These are phyloP conservation scores for Penstemon eatonii DNA, from an alignment of 257 asterid species.

Conservation along the genomic window DNA sequence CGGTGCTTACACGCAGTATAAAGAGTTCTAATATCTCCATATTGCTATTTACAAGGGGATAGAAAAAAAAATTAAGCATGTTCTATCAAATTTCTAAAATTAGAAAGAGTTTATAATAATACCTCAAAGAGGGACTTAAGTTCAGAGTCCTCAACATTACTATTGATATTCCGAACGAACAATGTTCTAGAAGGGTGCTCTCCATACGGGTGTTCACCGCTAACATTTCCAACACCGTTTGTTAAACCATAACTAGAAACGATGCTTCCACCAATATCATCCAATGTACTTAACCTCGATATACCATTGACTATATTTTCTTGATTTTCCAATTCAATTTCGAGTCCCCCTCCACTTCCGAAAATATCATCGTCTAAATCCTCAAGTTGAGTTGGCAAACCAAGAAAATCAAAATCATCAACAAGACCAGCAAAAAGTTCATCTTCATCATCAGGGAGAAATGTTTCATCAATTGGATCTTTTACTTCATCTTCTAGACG, in stretches of 20 bases:
- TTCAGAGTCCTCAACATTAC: conserved; percentile 94
- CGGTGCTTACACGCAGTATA: conserved; percentile 97
- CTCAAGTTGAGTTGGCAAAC: conserved; percentile 86
- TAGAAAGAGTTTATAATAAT: neutral
- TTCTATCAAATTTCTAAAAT: conserved; percentile 5
- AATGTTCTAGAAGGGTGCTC: conserved; percentile 98
- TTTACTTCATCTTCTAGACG: conserved; percentile 43
- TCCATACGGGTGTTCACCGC: conserved; percentile 95
- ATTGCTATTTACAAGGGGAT: conserved; percentile 52
- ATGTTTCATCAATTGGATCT: conserved; percentile 55
- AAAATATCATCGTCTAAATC: conserved; percentile 94
- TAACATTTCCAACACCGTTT: conserved; percentile 60
- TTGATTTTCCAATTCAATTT: conserved; percentile 62
- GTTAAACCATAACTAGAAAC: conserved; percentile 46
- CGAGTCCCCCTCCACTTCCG: conserved; percentile 95
- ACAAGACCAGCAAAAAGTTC: conserved; percentile 86
- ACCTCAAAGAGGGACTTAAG: conserved; percentile 90
- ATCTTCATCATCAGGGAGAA: conserved; percentile 92
- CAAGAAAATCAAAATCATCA: conserved; percentile 86
- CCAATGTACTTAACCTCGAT: conserved; percentile 51
- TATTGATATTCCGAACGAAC: conserved; percentile 92
- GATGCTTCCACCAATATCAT: conserved; percentile 46
- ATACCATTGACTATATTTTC: conserved; percentile 54
- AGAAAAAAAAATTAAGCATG: conserved; percentile 22
- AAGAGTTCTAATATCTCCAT: conserved; percentile 92